phyloP scores from a whole-genome alignment of 2,329 filamentous ascomycete genomes.

The Pestalotiopsis sp. region DNA sequence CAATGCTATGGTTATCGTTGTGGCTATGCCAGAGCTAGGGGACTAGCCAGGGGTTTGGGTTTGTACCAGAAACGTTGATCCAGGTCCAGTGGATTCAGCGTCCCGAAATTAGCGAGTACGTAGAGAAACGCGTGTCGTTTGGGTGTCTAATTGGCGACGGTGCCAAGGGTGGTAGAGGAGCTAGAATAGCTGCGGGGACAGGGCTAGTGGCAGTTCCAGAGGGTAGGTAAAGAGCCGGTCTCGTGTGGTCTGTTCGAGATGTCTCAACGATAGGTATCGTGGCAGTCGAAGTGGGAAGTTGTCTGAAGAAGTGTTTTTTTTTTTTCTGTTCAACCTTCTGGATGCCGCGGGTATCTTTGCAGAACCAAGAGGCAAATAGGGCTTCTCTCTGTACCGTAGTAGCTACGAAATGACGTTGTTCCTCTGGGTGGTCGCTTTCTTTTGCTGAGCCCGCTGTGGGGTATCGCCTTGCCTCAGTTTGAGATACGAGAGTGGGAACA shows the following conservation, averaged over 20 bases:
- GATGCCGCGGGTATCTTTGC: too few species aligned
- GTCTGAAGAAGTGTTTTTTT: background rate
- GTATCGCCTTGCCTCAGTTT: conserved; percentile 3
- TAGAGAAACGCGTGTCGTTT: conserved; percentile 13
- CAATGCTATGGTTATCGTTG: conserved; percentile 12
- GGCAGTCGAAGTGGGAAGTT: background rate
- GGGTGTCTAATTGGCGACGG: conserved; percentile 5
- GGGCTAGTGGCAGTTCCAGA: background rate
- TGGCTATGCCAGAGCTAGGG: conserved; percentile 17
- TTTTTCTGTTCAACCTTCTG: background rate
- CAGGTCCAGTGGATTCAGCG: conserved; percentile 13
- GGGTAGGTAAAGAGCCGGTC: background rate
- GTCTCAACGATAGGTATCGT: background rate
- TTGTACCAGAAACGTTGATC: conserved; percentile 18
- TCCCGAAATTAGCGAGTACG: conserved; percentile 14
- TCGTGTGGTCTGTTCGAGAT: background rate
- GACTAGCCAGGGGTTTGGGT: conserved; percentile 18
- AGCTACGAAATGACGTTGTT: background rate
- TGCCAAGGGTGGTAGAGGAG: background rate
- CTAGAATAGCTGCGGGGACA: background rate
- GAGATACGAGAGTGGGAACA: conserved; percentile 11
- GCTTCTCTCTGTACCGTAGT: background rate
- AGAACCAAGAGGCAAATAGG: too few species aligned
- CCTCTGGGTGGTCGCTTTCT: background rate
- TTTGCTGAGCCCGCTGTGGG: conserved; percentile 5